Evolutionary conservation across 805 yeast species (phyloP).

Genomic region (Monosporozyma yasuniensis): DNA sequence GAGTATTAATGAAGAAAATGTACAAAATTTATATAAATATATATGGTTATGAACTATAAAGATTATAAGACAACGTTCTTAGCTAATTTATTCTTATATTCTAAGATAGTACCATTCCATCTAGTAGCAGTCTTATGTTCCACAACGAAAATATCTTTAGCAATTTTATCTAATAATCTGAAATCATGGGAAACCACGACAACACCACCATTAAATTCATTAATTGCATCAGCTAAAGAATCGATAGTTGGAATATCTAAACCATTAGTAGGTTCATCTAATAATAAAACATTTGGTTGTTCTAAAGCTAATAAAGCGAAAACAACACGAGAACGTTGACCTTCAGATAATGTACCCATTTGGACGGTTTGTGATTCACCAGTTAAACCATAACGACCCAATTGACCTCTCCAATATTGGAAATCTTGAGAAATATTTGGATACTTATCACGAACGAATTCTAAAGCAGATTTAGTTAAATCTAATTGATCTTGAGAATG

Average conservation of each 20-base stretch:
- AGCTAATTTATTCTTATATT: constrained; percentile 92
- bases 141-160: constrained; percentile 93
- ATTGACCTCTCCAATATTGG: constrained; percentile 97
- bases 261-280: constrained; percentile 99
- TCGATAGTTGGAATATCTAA: constrained; percentile 97
- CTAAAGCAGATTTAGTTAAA: constrained; percentile 88
- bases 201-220: constrained; percentile 93
- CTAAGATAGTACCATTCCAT: constrained; percentile 89
- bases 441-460: constrained; percentile 93
- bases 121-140: constrained; percentile 91
- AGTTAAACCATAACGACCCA: constrained; percentile 96
- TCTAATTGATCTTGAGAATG: constrained; percentile 98
- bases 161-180: constrained; percentile 94
- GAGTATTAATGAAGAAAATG: neutral
- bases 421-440: constrained; percentile 87
- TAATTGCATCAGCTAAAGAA: constrained; percentile 93
- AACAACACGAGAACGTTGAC: constrained; percentile 98
- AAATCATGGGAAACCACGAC: constrained; percentile 98
- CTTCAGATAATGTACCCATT: constrained; percentile 98
- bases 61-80: constrained; percentile 67
- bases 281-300: constrained; percentile 83
- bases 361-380: constrained; percentile 98
- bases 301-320: constrained; percentile 93
- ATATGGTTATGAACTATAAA: neutral
- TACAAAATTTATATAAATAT: neutral